Base-by-base conservation (phyloP, 1,139 yeast genomes). In the Scheffersomyces illinoinensis region DNA sequence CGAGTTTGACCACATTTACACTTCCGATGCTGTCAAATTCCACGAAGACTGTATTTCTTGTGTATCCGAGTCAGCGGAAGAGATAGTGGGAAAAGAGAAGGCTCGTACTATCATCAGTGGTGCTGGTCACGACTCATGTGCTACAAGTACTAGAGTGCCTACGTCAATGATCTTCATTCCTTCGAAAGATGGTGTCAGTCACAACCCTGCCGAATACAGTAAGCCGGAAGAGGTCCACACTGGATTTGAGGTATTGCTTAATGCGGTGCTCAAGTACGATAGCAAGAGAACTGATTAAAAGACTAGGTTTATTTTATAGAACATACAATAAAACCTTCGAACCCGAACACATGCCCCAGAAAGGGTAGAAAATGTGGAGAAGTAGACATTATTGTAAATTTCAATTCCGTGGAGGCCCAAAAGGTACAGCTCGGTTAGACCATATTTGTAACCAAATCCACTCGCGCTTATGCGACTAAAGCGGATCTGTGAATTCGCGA, bases 161-260 rank as follows among this genome's bases (percentile, higher is more conserved):
- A 88, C 93, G 0, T 84, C 91, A 0, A 89, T 89, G 93, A 84
- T 89, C 39, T 89, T 89, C 70, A 86, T 88, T 66, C 93, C 93
- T 7, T 84, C 90, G 43, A 83, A 76, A 65, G 88, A 86, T 67
- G 93, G 93, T n/a, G 77, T 89, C 51, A 83, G 88, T 33, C 93
- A 89, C 71, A 87, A 86, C 68, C 90, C 89, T 8, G 83, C 79
- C 56, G 93, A 89, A 66, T 88, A 85, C 66, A 79, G 88, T 14
- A 78, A 84, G 0, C 91, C 91, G 5, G 86, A 87, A 63, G 85
- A 88, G 60, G 79, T 86, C 17, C 85, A 82, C 47, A 79, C 81
- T 53, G 93, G 93, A 0, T 85, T 86, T 59, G 72, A 79, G 64
- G 88, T 86, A 1, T 75, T 89, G 62, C 70, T 88, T 62, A 84